Base-by-base conservation (phyloP, 164 flowering plant genomes). In the Kalanchoe fedtschenkoi region DNA sequence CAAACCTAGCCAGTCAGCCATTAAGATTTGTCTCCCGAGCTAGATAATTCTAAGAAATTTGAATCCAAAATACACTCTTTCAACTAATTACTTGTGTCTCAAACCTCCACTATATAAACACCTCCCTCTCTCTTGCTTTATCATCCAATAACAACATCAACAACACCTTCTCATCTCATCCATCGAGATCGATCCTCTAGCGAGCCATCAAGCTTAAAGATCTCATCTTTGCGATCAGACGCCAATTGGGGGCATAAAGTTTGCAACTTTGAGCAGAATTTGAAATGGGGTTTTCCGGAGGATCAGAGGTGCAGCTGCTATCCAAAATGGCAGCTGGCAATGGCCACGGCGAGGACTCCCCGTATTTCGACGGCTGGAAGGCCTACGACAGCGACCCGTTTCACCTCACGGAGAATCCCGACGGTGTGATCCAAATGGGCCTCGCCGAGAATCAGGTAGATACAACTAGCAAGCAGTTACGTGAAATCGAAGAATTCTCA, bases 381-480 rank as follows among this genome's bases (percentile, higher is more conserved):
- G 87, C 87, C 0, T 85, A 81, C 34, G 86, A 83, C n/a, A 63
- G 33, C 21, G 65, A 85, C 62, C 87, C 90, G 15, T 81, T 70
- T 63, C 80, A 83, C 61, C 77, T 70, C 10, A 66, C 42, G 0
- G 22, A 74, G 2, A 83, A 81, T 17, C 87, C 79, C 9, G 0
- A 61, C 43, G 90, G 90, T 9, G 86, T 85, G 29, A 85, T 85
- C 46, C 90, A 85, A 43, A 83, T 84, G 89, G 89, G 89, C 34
- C 76, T 84, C 33, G 89, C 90, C 3, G 90, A 85, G 70, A 85
- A 85, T 66, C 83, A 77, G 84, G 86, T 83, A 73, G 37, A 1
- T 1, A 38, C 14, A 4, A 42, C 9, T 16, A 21, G 24, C 32
- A 0, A 24, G 29, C 21, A 3, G 29, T 11, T 5, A 6, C 28